Base-by-base conservation (phyloP, 1,284 basidiomycete species). In the Cerrena zonata region DNA sequence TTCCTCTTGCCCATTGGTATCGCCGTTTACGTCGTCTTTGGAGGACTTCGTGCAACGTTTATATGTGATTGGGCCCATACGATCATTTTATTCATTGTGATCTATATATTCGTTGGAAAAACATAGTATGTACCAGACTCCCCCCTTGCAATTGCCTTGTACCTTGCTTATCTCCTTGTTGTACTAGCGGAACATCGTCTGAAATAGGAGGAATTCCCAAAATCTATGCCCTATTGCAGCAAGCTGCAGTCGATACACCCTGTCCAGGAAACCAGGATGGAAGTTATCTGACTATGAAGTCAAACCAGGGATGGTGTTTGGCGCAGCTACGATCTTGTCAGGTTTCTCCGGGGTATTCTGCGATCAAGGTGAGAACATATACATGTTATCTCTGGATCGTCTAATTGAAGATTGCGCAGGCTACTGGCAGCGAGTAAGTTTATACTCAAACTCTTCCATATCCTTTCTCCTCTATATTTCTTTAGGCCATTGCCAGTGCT, bases 201-300 rank as follows among this genome's bases (percentile, higher is more conserved):
- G 79, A 79, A 53, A 79, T 84, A 15, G 84, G 84, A 19, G 79
- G 78, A 48, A 77, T 80, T 25, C 59, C 63, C 1, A 69, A 68
- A 22, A 77, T 87, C 76, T 77, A 86, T 57, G 70, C 76, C 2
- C 73, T 89, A 5, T 74, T 90, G 7, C 65, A 73, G 3, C 65
- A 72, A n/a, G 80, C 73, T 0, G 71, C 79, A 0, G 62, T 62
- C 11, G 56, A 67, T 2, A 56, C 62, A 13, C 85, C 86, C 0
- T 79, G 89, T 2, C 51, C 64, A 0, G 86, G 85, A 2, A 90
- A 90, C 58, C 76, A 79, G 1, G 68, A 76, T 10, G 85, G 86
- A 0, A 85, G 80, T 18, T 90, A 89, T 58, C 63, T 89, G 15
- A 91, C 89, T 1, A 78, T 84, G 71, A 76, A 77, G 52, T 78